Evolutionary conservation across 2,329 filamentous ascomycete species (phyloP).

Genomic region (Rutstroemia sydowiana): DNA sequence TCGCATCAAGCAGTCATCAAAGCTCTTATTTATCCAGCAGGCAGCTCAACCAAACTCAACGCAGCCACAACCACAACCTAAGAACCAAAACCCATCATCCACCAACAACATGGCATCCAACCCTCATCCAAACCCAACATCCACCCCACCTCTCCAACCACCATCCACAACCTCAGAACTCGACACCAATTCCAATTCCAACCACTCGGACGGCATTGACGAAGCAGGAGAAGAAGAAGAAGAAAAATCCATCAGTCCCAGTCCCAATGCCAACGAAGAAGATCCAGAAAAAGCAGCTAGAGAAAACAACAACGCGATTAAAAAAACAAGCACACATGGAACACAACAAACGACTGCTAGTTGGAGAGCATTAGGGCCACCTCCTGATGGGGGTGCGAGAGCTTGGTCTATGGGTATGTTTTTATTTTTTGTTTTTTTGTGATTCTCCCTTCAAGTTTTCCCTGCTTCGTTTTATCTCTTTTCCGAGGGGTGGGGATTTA

Average conservation of each 20-base stretch:
- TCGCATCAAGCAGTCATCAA: too few species aligned
- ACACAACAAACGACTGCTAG: conserved; percentile 22
- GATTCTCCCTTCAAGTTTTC: background rate
- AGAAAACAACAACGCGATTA: background rate
- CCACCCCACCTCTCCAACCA: too few species aligned
- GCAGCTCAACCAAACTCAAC: too few species aligned
- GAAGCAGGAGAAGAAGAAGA: background rate
- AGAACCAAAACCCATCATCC: too few species aligned
- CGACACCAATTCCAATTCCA: too few species aligned
- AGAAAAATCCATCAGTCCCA: background rate
- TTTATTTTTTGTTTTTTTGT: background rate
- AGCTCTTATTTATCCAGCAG: too few species aligned
- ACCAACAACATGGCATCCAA: too few species aligned
- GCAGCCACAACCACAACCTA: too few species aligned
- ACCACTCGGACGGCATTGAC: too few species aligned
- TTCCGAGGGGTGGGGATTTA: background rate
- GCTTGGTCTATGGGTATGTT: conserved; percentile 27
- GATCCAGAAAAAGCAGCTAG: background rate
- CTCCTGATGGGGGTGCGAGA: conserved; percentile 26
- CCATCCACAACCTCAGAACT: too few species aligned
- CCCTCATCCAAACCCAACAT: too few species aligned
- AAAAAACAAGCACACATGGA: conserved; percentile 5
- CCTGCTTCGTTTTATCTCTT: background rate
- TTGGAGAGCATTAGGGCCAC: conserved; percentile 26
- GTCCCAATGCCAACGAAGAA: background rate